Base-by-base conservation (phyloP, 2,329 filamentous ascomycete genomes). In the Paraphaeosphaeria sporulosa region DNA sequence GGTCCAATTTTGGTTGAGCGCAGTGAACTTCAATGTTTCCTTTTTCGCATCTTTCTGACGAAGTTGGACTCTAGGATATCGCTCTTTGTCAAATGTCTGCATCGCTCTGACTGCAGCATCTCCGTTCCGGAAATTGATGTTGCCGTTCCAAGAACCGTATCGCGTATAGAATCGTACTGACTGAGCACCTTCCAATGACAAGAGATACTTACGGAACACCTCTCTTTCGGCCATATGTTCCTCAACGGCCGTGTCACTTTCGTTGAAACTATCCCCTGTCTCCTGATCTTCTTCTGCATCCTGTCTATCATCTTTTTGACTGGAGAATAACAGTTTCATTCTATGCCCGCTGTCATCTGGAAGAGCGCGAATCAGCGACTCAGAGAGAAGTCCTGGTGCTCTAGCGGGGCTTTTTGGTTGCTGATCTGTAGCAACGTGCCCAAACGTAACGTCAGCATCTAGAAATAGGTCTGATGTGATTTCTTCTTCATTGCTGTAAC, bases 341-440 rank as follows among this genome's bases (percentile, higher is more conserved):
- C 70, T 59, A n/a, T 64, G 64, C 7, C 64, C 50, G 25, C 62
- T 72, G 2, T 63, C 57, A 53, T 76, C 70, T 6, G 72, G 70
- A n/a, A 75, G 21, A 42, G 63, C 60, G 17, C 64, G 64, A n/a
- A 76, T 57, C 10, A 62, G 64, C 48, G 72, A 67, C 17, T 59
- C 61, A 25, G 71, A 75, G 5, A 76, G 51, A 32, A 43, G 38
- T 44, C 25, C 38, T 15, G 17, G 38, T 5, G 6, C 23, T 12
- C 2, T n/a, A 21, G 23, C 32, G 17, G 13, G 4, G 4, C 8
- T 10, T 43, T 54, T 25, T 12, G 9, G 10, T 44, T 25, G 17
- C 19, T 21, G 51, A 32, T 13, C 15, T 17, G 15, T 15, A 44
- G 51, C 23, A 36, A 15, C 10, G 10, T 36, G 34, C 21, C 13